Evolutionary conservation across 1,139 yeast genomes (phyloP), one percentile per base, ranked within the genome.

Genomic region (Yamadazyma songkhlaensis): DNA sequence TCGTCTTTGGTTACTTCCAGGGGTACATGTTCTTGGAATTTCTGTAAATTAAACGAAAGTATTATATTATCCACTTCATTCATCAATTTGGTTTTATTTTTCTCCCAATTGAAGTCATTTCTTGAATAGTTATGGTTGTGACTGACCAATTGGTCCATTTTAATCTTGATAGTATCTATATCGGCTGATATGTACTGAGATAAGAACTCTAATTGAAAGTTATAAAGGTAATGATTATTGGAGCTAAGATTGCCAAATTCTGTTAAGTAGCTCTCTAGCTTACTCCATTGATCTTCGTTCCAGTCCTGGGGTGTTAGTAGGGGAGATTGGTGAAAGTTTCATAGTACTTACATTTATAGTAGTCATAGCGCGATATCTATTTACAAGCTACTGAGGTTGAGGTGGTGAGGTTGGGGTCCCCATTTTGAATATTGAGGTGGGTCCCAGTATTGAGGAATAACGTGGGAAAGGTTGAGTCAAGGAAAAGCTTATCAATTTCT

Each of bases 21-120:
- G 6, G 31, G 14, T 9, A 28, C 17, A 8, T 17, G 13, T 10
- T 15, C 14, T 17, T 32, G 27, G 32, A 50, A 54, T 6, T 48
- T 38, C 31, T 41, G 35, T 9, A 58, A 35, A 3, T 47, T 42
- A 9, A 57, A 40, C 3, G 48, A 41, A 11, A 48, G 32, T 1
- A 59, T 50, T 31, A 54, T 43, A 25, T 47, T 45, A 17, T 42
- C 46, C 3, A 56, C 59, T 33, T 59, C 62, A 34, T 43, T 43
- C 45, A 46, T 50, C 10, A 51, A 32, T 12, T 48, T 44, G 13
- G 44, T 45, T 23, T 43, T 46, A 23, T 44, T 50, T 12, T 43
- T 42, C 29, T 46, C 53, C 59, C 57, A 54, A 31, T 43, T 42
- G 30, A 41, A 41, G 15, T 47, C 41, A 14, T 44, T 44, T 3